Evolutionary conservation across 805 yeast species (phyloP), one percentile per base, ranked within the genome.

Genomic region (Suhomyces xylopsoci): DNA sequence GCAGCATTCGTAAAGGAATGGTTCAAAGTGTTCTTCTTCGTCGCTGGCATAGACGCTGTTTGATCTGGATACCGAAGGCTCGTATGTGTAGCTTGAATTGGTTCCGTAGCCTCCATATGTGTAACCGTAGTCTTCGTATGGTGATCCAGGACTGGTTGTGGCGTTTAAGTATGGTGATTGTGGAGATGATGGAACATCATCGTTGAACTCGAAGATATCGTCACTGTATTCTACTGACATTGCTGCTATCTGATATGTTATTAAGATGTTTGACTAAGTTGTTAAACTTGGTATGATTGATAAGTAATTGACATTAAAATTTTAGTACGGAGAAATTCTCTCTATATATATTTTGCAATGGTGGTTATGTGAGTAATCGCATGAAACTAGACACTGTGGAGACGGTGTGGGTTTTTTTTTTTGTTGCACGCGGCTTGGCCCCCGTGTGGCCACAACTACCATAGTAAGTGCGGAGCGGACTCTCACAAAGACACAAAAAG

Each of bases 181-280:
- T 19, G 53, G 50, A 24, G 46, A 47, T 2, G 45, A 45, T 25
- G 48, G 24, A 15, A 41, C 40, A 36, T 54, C 53, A n/a, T 50
- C 53, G 45, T 55, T 55, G 51, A 57, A 55, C 32, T 57, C 58
- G 43, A 57, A 57, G 50, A 57, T 57, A 19, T 57, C 58, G 52
- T 57, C 60, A 51, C 51, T 47, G 49, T 47, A 47, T 47, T 47
- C 49, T 19, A 15, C 36, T 12, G 43, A 34, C 49, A 47, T 47
- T 47, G 32, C 34, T 28, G n/a, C 8, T 38, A 17, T 38, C 7
- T 17, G 24, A 38, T 38, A 8, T 19, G 22, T 17, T 38, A 38
- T 17, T 36, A 9, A 9, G 9, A 15, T n/a, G 20, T 36, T 36
- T 15, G 42, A 38, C 22, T 17, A 38, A 38, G 42, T 19, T 38